These are phyloP conservation scores for Butyriboletus loyo DNA, from an alignment of 768 basidiomycete genomes.

Conservation along the genomic window DNA sequence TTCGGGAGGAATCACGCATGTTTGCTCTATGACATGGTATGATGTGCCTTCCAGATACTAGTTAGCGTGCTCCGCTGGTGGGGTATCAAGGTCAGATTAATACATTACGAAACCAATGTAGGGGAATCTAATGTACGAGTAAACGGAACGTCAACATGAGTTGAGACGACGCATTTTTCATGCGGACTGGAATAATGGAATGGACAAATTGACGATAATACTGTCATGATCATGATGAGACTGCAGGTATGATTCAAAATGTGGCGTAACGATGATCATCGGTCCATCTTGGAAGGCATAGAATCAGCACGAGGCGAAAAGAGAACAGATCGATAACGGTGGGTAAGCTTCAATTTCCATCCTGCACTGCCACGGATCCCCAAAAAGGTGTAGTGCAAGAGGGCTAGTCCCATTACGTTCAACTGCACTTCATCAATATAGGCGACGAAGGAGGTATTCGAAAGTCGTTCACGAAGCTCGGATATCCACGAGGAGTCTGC, in stretches of 20 bases:
- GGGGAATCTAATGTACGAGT: background rate
- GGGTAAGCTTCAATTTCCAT: background rate
- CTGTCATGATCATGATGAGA: background rate
- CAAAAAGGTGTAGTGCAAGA: background rate
- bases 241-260: constrained; percentile 4
- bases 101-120: background rate
- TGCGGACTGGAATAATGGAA: background rate
- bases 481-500: background rate
- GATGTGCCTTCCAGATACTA: background rate
- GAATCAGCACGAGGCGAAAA: background rate
- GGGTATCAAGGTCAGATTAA: background rate
- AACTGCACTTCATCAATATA: background rate
- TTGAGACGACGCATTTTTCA: background rate
- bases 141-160: background rate
- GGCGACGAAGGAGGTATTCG: background rate
- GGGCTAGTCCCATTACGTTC: background rate
- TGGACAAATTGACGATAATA: no score
- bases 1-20: background rate
- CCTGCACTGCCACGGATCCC: background rate
- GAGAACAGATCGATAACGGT: background rate
- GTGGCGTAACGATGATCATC: background rate
- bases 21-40: background rate
- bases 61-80: background rate
- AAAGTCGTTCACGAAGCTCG: background rate
- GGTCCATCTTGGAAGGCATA: background rate